Base-by-base conservation (phyloP, 352 stramenopile genomes). In the Phytophthora cryptogea region DNA sequence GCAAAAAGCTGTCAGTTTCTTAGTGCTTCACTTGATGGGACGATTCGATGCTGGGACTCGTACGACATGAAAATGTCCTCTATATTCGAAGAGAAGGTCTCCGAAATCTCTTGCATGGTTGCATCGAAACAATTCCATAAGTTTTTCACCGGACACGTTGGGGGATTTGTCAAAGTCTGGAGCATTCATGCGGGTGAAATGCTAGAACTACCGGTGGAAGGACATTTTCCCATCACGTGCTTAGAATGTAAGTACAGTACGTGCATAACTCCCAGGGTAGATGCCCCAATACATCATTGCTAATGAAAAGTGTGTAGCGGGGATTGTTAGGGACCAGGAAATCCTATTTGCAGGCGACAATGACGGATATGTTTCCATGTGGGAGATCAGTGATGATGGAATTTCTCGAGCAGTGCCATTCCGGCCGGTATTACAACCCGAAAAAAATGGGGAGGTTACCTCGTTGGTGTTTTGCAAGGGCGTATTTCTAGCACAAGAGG, bases 1-100 rank as follows among this genome's bases (percentile, higher is more conserved):
- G 56, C 71, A 14, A 61, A 56, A 4, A 70, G 61, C 1, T 72
- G 49, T 23, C 74, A 72, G 6, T 86, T 90, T 52, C 80, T 90
- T 44, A 89, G 78, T 49, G 76, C 76, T 30, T 90, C 81, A 16
- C 51, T 89, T 16, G 83, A 93, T 44, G 83, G 79, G 16, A 80
- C 79, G n/a, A 70, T 93, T 16, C 75, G 83, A 1, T 93, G 83
- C 54, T 93, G 83, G 83, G 81, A 90, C 33, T 71, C 76, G 36
- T 87, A 87, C 54, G 78, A 89, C 27, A 81, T 88, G 65, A 82
- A 85, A 31, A 54, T 68, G 3, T 66, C 78, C 5, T 89, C 79
- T 44, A 66, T 74, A 14, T 93, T 91, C 57, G 76, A 90, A 52
- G 83, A 91, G 56, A 70, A 68, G n/a, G 44, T 74, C 4, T 80